phyloP scores from a whole-genome alignment of 139 green algal genomes.

The Edaphochlamys debaryana region DNA sequence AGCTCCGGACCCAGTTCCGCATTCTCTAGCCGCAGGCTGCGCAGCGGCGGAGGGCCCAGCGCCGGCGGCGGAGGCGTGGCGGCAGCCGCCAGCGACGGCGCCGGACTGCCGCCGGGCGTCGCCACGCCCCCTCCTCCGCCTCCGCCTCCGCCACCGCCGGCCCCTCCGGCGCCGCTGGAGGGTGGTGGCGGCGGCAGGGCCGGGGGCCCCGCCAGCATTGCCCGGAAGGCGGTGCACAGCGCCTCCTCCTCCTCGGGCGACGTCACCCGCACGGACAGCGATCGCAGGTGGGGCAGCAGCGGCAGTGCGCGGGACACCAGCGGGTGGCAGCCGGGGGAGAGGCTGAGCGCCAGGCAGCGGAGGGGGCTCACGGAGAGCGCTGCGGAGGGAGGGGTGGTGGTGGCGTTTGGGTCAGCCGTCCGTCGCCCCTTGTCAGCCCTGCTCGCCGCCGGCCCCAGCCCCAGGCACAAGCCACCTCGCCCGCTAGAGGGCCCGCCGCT shows the following conservation, averaged over 20 bases:
- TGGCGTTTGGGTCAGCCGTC: too few species aligned
- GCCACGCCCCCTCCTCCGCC: background rate
- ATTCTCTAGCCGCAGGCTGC: conserved; percentile 11
- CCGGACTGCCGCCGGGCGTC: background rate
- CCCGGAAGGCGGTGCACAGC: background rate
- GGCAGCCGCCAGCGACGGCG: background rate
- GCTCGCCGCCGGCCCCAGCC: too few species aligned
- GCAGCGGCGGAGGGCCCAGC: conserved; percentile 1
- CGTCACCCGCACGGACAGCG: conserved; percentile 14
- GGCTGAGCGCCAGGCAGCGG: conserved; percentile 10
- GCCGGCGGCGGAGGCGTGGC: background rate
- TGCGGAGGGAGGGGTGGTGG: too few species aligned
- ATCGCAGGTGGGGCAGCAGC: conserved; percentile 14
- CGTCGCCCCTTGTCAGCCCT: too few species aligned
- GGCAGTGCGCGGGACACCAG: conserved; percentile 2
- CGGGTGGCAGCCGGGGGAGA: conserved; percentile 11
- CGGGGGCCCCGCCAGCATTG: background rate
- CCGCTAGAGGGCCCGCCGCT: too few species aligned
- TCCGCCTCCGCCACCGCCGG: background rate
- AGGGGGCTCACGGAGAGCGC: conserved; percentile 14
- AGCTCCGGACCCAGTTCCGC: conserved; percentile 14
- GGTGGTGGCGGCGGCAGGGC: background rate
- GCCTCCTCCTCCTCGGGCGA: conserved; percentile 8
- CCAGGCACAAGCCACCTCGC: too few species aligned
- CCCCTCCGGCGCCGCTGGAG: background rate